These are phyloP conservation scores for Trametes pubescens DNA, from an alignment of 1,284 basidiomycete genomes.

Conservation along the genomic window DNA sequence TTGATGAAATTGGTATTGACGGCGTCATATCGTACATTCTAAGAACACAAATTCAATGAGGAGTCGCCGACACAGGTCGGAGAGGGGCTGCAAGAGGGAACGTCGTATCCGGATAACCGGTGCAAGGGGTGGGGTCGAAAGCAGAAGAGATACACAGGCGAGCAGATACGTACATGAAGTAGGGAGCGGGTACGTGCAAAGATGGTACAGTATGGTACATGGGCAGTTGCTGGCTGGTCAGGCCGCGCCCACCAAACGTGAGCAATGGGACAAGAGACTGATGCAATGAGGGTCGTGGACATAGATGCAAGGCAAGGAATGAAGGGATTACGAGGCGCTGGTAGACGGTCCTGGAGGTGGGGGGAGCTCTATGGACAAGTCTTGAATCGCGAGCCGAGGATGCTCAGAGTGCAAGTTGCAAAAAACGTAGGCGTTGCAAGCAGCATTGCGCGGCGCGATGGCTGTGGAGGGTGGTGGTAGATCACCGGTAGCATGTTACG, in stretches of 20 bases:
- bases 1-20: neutral
- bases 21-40: constrained; percentile 15
- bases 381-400: neutral
- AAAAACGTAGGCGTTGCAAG: neutral
- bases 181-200: constrained; percentile 1
- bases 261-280: constrained; percentile 5
- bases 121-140: neutral
- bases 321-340: constrained; percentile 3
- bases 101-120: neutral
- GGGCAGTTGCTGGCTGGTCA: constrained; percentile 2
- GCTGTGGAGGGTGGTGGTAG: neutral
- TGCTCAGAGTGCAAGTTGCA: neutral
- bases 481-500: constrained; percentile 47
- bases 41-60: neutral
- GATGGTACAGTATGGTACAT: constrained; percentile 26
- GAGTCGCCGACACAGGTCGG: neutral
- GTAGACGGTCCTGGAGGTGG: neutral
- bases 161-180: constrained; percentile 24
- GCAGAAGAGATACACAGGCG: neutral
- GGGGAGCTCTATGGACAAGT: constrained; percentile 5
- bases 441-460: too few relatives aligned
- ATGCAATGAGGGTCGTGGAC: constrained; percentile 2
- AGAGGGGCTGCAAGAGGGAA: neutral
- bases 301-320: constrained; percentile 18
- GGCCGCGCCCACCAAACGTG: neutral